A percentile compares a stretch with the other conserved stretches of the same genome.
These are phyloP conservation scores for Hyaloscypha finlandica DNA, from an alignment of 495 filamentous ascomycete genomes.

Conservation along the genomic window DNA sequence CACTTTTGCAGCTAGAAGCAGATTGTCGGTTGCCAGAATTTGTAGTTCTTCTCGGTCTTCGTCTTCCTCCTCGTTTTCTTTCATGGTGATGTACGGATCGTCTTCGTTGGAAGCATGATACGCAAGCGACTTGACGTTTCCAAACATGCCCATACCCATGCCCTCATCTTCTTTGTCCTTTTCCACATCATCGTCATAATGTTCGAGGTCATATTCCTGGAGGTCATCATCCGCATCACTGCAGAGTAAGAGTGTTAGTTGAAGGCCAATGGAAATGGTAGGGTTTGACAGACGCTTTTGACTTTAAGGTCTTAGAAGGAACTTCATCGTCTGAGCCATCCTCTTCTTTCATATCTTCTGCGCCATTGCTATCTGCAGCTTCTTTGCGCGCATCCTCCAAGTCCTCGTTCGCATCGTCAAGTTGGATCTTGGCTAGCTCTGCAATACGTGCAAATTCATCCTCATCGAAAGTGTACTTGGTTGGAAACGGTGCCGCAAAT, in stretches of 20 bases:
- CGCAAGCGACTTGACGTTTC: slow-evolving; percentile 86
- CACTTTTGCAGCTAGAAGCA: slow-evolving; percentile 86
- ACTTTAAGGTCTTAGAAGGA: slow-evolving; percentile 22
- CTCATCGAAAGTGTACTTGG: slow-evolving; percentile 89
- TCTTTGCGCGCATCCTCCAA: slow-evolving; percentile 65
- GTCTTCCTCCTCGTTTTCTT: slow-evolving; percentile 72
- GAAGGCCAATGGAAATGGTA: background rate
- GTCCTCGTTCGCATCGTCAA: slow-evolving; percentile 90
- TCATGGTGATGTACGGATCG: slow-evolving; percentile 93
- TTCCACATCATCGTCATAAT: slow-evolving; percentile 84
- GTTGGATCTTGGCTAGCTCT: slow-evolving; percentile 80
- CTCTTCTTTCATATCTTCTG: slow-evolving; percentile 37
- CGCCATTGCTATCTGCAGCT: slow-evolving; percentile 38
- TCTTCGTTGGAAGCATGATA: slow-evolving; percentile 92
- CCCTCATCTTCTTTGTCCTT: slow-evolving; percentile 60
- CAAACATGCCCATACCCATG: slow-evolving; percentile 86
- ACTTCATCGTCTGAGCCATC: slow-evolving; percentile 29
- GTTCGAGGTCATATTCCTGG: slow-evolving; percentile 92
- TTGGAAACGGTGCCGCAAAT: slow-evolving; percentile 87
- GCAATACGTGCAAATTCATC: slow-evolving; percentile 91
- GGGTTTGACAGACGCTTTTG: slow-evolving; percentile 27
- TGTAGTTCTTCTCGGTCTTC: slow-evolving; percentile 95
- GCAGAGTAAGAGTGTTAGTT: slow-evolving; percentile 1
- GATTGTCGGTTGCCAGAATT: slow-evolving; percentile 87
- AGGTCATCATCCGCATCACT: slow-evolving; percentile 79